Conservation (phyloP, 306 rosid genomes). For the Sophora flavescens region DNA sequence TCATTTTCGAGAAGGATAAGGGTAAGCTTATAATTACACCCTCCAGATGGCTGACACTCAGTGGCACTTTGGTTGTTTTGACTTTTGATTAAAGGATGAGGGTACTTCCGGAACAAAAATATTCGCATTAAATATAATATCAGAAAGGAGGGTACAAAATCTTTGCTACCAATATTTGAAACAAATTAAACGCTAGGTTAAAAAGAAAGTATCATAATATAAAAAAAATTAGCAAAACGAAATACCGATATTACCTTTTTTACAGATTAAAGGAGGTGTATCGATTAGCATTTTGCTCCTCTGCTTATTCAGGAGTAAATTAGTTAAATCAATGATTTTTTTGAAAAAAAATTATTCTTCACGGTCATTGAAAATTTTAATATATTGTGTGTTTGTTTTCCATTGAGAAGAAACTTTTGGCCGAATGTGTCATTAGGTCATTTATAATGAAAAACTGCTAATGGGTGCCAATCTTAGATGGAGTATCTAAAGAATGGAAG, state of each 20-base stretch:
- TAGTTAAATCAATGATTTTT: background rate
- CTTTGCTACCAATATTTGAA: constrained; percentile 29
- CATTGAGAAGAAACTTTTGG: too few relatives aligned
- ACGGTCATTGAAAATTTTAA: background rate
- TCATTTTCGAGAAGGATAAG: constrained; percentile 63
- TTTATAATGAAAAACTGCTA: too few relatives aligned
- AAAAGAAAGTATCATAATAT: background rate
- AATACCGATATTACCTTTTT: background rate
- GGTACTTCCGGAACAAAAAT: constrained; percentile 53
- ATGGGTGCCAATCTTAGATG: too few relatives aligned
- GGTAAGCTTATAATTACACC: constrained; percentile 40
- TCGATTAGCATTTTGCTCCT: background rate
- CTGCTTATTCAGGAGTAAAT: background rate
- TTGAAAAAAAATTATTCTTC: background rate
- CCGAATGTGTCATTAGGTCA: too few relatives aligned
- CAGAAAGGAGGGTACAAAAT: constrained; percentile 43
- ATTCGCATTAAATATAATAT: background rate
- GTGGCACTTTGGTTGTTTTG: constrained; percentile 50
- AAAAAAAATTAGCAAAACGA: background rate
- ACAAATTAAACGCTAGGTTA: constrained; percentile 6
- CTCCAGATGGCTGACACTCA: constrained; percentile 42
- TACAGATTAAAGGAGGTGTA: too few relatives aligned
- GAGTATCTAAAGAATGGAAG: too few relatives aligned
- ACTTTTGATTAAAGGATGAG: constrained; percentile 20
- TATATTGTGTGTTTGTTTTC: background rate